Percentiles rank a stretch among this genome's conserved stretches.
phyloP scores from a whole-genome alignment of 2,329 filamentous ascomycete species.

The Claviceps paspali region DNA sequence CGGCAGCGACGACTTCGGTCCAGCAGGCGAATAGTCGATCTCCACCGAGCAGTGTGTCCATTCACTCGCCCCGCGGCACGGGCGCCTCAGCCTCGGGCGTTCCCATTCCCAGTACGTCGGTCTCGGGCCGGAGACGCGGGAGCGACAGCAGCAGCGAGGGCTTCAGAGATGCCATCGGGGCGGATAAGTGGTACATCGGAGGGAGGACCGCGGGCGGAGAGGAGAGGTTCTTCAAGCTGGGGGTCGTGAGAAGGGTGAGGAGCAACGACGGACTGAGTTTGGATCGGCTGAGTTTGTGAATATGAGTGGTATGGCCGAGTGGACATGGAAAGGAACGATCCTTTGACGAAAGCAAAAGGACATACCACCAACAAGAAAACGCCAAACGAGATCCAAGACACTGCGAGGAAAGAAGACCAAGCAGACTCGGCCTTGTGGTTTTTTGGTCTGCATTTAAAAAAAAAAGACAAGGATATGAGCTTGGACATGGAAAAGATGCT shows the following conservation, averaged over 20 bases:
- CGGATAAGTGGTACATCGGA: constrained; percentile 72
- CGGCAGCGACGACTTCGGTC: constrained; percentile 10
- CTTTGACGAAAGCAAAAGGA: too few relatives aligned
- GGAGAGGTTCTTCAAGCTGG: constrained; percentile 67
- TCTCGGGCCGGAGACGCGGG: constrained; percentile 37
- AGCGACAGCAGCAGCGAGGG: constrained; percentile 65
- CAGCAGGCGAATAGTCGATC: constrained; percentile 13
- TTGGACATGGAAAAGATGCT: too few relatives aligned
- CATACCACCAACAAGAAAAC: too few relatives aligned
- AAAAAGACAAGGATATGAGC: too few relatives aligned
- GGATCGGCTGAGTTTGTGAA: constrained; percentile 59
- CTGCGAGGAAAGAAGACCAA: background rate
- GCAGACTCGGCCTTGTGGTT: too few relatives aligned
- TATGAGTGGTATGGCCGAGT: too few relatives aligned
- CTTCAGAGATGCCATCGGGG: constrained; percentile 55
- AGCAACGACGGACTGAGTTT: constrained; percentile 63
- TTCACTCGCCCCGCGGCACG: constrained; percentile 15
- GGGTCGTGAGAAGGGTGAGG: constrained; percentile 55
- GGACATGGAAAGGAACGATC: background rate
- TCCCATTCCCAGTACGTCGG: constrained; percentile 26
- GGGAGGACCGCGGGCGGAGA: constrained; percentile 63
- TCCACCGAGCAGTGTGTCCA: constrained; percentile 14
- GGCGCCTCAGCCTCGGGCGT: constrained; percentile 9
- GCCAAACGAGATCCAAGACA: too few relatives aligned
- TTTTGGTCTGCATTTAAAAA: too few relatives aligned